phyloP scores from a whole-genome alignment of 371 early-diverging fungal species.

The Actinomortierella wolfii region DNA sequence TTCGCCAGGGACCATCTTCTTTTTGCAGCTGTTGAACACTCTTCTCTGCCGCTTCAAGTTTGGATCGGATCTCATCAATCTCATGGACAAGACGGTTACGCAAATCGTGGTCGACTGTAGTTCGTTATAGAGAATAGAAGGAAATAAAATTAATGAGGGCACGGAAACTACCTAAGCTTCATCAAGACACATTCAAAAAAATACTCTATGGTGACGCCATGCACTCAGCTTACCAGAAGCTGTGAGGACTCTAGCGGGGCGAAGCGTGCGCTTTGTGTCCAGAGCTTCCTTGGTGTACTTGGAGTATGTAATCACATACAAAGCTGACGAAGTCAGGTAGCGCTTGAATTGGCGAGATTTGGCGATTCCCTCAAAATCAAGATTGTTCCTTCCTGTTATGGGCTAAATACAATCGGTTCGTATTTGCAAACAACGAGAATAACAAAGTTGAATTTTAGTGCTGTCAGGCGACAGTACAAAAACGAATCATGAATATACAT shows the following conservation, averaged over 20 bases:
- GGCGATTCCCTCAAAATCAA: conserved; percentile 22
- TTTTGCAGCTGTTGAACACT: too few relatives aligned
- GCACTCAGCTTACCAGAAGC: conserved; percentile 17
- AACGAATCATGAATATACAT: neutral
- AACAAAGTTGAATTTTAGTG: conserved; percentile 47
- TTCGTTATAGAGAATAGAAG: too few relatives aligned
- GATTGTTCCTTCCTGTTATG: conserved; percentile 47
- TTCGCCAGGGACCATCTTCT: too few relatives aligned
- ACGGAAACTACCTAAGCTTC: too few relatives aligned
- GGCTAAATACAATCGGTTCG: conserved; percentile 53
- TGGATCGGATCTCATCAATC: conserved; percentile 20
- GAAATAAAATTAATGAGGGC: too few relatives aligned
- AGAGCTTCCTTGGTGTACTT: conserved; percentile 25
- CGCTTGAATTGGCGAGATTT: conserved; percentile 21
- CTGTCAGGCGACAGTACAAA: conserved; percentile 1
- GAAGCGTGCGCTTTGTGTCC: conserved; percentile 21
- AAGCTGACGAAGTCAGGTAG: conserved; percentile 19
- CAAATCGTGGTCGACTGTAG: conserved; percentile 18
- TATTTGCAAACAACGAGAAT: conserved; percentile 49
- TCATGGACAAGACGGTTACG: conserved; percentile 15
- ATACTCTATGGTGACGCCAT: too few relatives aligned
- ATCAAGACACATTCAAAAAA: too few relatives aligned
- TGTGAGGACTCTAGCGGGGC: conserved; percentile 23
- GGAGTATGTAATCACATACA: conserved; percentile 20
- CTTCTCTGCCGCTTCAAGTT: conserved; percentile 11